These are phyloP conservation scores for Phialophora tarda DNA, from an alignment of 2,329 filamentous ascomycete genomes.

Conservation along the genomic window DNA sequence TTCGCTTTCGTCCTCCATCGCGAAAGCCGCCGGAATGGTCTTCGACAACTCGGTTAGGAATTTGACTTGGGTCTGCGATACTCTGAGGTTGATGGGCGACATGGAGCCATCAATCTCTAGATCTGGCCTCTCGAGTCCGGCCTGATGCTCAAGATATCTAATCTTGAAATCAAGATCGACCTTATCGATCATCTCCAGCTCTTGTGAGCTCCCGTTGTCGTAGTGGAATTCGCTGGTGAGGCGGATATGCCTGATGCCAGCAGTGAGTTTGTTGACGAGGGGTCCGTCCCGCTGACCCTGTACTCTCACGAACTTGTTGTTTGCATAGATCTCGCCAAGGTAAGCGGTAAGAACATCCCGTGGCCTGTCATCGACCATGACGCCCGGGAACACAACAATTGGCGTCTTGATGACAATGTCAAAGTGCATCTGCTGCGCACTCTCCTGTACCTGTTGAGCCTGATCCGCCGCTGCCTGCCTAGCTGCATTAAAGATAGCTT, in stretches of 20 bases:
- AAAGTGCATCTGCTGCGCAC: conserved; percentile 87
- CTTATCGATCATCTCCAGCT: conserved; percentile 95
- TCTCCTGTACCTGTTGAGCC: conserved; percentile 90
- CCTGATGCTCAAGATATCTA: conserved; percentile 84
- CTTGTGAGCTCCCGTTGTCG: conserved; percentile 71
- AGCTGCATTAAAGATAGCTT: conserved; percentile 96
- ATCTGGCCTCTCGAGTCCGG: conserved; percentile 79
- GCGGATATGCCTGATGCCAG: conserved; percentile 89
- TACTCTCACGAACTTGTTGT: conserved; percentile 86
- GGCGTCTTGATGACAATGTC: conserved; percentile 93
- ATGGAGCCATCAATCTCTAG: conserved; percentile 89
- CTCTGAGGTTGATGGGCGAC: conserved; percentile 87
- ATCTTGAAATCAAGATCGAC: conserved; percentile 93
- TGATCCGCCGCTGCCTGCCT: conserved; percentile 92
- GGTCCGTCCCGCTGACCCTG: conserved; percentile 75
- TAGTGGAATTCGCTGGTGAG: conserved; percentile 91
- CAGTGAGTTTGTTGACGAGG: conserved; percentile 85
- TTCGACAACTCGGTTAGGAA: conserved; percentile 86
- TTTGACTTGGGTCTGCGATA: conserved; percentile 90
- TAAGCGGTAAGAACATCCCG: conserved; percentile 90
- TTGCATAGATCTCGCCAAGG: conserved; percentile 94
- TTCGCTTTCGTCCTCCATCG: conserved; percentile 71
- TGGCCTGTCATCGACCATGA: conserved; percentile 70
- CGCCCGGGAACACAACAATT: conserved; percentile 90
- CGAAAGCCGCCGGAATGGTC: conserved; percentile 86